Evolutionary conservation across 441 rosid genomes (phyloP).

Genomic region (Adansonia grandidieri): DNA sequence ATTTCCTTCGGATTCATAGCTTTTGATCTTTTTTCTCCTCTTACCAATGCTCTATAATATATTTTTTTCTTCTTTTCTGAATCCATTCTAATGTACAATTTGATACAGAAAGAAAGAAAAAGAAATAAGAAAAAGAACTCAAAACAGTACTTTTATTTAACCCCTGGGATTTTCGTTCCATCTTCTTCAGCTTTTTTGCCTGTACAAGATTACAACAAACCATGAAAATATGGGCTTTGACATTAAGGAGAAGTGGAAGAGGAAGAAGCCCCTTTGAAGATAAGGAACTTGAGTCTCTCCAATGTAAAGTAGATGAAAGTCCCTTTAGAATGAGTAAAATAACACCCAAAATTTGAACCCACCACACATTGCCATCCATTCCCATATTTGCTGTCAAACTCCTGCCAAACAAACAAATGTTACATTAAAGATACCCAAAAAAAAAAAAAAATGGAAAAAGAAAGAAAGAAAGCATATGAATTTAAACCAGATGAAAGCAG

Average conservation of each 20-base stretch:
- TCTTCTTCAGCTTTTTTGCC: neutral
- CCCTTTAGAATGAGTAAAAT: constrained; percentile 84
- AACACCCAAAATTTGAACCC: constrained; percentile 90
- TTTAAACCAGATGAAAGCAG: neutral
- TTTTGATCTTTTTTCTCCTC: no score
- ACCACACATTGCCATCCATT: constrained; percentile 97
- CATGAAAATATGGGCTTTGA: neutral
- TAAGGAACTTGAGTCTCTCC: constrained; percentile 81
- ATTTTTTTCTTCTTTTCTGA: no score
- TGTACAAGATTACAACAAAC: constrained; percentile 1
- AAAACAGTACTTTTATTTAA: no score
- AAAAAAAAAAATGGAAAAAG: neutral
- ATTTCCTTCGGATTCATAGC: no score
- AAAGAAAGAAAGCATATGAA: neutral
- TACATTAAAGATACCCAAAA: neutral
- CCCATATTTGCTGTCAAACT: constrained; percentile 73
- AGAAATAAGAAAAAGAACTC: no score
- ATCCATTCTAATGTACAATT: no score
- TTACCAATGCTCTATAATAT: no score
- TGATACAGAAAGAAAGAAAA: no score
- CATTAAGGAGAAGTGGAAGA: constrained; percentile 32
- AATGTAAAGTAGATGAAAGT: constrained; percentile 78
- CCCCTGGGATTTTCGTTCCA: no score
- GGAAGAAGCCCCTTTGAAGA: constrained; percentile 80
- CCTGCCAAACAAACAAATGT: constrained; percentile 42